A percentile compares a stretch with the other conserved stretches of the same genome.
Conservation (phyloP, 192 early-diverging fungal genomes). For the Coemansia sp. region DNA sequence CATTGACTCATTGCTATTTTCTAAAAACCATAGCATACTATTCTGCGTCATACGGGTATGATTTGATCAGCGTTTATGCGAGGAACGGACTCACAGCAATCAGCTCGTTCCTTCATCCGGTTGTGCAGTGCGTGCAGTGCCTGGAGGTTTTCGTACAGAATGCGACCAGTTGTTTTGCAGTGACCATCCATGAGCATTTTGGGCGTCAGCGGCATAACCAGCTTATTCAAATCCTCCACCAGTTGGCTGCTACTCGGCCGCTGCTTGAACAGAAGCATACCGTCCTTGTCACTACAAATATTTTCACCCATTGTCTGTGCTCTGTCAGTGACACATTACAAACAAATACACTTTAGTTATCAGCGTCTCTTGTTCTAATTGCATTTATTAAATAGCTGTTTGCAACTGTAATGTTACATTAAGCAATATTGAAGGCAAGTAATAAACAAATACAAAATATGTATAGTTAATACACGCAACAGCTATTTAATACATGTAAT, state of each 20-base stretch:
- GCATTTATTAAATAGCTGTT: too few relatives aligned
- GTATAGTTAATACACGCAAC: too few relatives aligned
- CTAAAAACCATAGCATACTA: not conserved
- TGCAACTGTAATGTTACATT: too few relatives aligned
- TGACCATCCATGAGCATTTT: slow-evolving; percentile 44
- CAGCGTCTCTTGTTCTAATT: too few relatives aligned
- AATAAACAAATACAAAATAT: too few relatives aligned
- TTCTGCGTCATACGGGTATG: not conserved
- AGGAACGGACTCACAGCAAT: slow-evolving; percentile 32
- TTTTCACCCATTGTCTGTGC: slow-evolving; percentile 53
- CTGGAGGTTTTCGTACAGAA: not conserved
- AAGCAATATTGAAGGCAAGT: too few relatives aligned
- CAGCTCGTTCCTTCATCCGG: slow-evolving; percentile 34
- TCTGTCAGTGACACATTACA: slow-evolving; percentile 46
- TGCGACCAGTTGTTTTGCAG: slow-evolving; percentile 47
- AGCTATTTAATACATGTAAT: too few relatives aligned
- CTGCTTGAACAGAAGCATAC: slow-evolving; percentile 46
- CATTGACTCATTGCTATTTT: not conserved
- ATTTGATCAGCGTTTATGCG: slow-evolving; percentile 15
- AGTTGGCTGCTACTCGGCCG: slow-evolving; percentile 38
- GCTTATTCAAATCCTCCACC: slow-evolving; percentile 51
- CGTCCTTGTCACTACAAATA: slow-evolving; percentile 53
- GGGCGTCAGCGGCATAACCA: slow-evolving; percentile 33
- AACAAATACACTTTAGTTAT: slow-evolving; percentile 30
- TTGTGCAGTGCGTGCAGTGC: slow-evolving; percentile 50